Conservation (phyloP, 2,329 filamentous ascomycete genomes). For the Neonectria magnoliae region DNA sequence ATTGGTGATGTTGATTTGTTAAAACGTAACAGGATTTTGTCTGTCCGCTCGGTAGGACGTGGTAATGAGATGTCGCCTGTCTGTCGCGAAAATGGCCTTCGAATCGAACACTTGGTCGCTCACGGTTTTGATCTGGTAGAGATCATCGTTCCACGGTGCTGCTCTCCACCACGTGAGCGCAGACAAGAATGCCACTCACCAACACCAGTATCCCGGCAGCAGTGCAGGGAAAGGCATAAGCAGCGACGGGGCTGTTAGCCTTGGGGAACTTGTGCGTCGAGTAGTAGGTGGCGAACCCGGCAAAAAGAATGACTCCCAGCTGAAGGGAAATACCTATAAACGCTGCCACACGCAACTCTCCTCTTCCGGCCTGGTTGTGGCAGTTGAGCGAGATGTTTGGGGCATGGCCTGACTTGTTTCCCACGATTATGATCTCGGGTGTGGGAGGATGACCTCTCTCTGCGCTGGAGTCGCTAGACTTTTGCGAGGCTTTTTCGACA, state of each 20-base stretch:
- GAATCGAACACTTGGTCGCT: constrained; percentile 45
- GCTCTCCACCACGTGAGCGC: constrained; percentile 45
- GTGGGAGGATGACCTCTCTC: background rate
- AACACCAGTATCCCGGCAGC: constrained; percentile 42
- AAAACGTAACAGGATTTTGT: background rate
- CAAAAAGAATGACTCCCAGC: constrained; percentile 35
- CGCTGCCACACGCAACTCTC: constrained; percentile 30
- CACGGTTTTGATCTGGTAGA: constrained; percentile 28
- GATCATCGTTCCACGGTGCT: constrained; percentile 42
- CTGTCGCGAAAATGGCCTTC: constrained; percentile 23
- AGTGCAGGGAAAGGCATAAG: constrained; percentile 42
- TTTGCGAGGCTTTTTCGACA: background rate
- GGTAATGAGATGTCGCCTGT: background rate
- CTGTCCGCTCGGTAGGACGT: background rate
- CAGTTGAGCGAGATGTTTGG: constrained; percentile 23
- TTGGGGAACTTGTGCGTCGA: constrained; percentile 20
- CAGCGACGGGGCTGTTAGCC: constrained; percentile 2
- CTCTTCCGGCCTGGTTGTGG: background rate
- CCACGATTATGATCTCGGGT: background rate
- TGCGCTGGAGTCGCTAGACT: background rate
- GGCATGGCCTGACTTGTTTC: background rate
- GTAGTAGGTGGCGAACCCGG: constrained; percentile 21
- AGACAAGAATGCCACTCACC: constrained; percentile 42
- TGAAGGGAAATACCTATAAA: constrained; percentile 36
- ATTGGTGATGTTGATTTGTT: background rate